phyloP scores from a whole-genome alignment of 192 early-diverging fungal genomes.

The Podochytrium sp. region DNA sequence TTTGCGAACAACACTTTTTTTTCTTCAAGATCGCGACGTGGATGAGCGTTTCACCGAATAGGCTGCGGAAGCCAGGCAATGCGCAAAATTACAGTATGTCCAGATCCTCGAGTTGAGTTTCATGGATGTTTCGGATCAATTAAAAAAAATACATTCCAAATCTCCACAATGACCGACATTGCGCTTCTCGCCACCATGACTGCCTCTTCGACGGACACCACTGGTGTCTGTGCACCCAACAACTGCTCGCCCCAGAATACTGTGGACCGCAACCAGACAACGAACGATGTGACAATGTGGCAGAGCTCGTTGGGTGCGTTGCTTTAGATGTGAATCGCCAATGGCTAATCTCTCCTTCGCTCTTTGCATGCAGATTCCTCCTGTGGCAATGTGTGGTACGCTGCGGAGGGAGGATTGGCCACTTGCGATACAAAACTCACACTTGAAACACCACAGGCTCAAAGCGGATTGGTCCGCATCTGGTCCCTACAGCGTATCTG shows the following conservation, averaged over 20 bases:
- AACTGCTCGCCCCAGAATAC: not conserved
- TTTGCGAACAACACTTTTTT: not conserved
- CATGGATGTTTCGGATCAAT: too few relatives aligned
- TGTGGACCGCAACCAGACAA: not conserved
- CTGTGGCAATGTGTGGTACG: too few relatives aligned
- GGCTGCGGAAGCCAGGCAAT: not conserved
- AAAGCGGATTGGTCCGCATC: slow-evolving; percentile 1
- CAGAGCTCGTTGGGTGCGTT: not conserved
- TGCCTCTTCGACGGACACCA: not conserved
- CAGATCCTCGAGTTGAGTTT: too few relatives aligned
- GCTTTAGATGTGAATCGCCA: too few relatives aligned
- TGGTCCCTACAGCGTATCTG: not conserved
- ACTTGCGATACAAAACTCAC: too few relatives aligned
- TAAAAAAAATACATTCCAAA: too few relatives aligned
- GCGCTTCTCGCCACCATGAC: not conserved
- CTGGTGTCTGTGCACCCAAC: not conserved
- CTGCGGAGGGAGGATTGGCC: too few relatives aligned
- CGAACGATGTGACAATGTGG: not conserved
- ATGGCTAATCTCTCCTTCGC: too few relatives aligned
- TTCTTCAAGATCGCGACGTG: slow-evolving; percentile 16
- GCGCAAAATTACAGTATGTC: too few relatives aligned
- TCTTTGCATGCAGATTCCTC: too few relatives aligned
- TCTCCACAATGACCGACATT: too few relatives aligned
- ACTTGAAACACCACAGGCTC: too few relatives aligned
- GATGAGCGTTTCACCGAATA: slow-evolving; percentile 18